These are phyloP conservation scores for Sambucus nigra DNA, from an alignment of 129 eudicot genomes.

Conservation along the genomic window DNA sequence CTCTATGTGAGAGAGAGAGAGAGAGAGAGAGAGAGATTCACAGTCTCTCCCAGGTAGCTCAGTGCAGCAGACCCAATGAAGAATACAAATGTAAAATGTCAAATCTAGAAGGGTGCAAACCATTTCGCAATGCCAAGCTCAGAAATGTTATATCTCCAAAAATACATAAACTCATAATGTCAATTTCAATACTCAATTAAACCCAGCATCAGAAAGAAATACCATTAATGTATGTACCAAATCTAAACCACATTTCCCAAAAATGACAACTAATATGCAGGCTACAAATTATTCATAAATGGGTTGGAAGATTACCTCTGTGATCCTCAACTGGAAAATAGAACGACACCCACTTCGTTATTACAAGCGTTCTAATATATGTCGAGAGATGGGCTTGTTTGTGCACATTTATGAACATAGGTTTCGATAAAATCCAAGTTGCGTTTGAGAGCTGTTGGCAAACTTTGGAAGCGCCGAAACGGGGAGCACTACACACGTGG, in stretches of 20 bases:
- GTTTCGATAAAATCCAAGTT: constrained; percentile 14
- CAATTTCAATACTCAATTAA: neutral
- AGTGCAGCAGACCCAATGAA: too few relatives aligned
- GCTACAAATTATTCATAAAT: too few relatives aligned
- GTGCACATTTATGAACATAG: neutral
- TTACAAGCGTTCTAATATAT: neutral
- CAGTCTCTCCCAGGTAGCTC: neutral
- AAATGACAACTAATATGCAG: neutral
- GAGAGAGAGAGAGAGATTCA: neutral
- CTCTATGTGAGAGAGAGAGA: too few relatives aligned
- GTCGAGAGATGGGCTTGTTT: too few relatives aligned
- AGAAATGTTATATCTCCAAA: neutral
- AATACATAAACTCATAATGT: neutral
- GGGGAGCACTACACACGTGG: neutral
- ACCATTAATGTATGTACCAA: neutral
- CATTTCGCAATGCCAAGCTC: constrained; percentile 1
- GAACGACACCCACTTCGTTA: neutral
- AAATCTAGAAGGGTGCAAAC: neutral
- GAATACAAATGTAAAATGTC: too few relatives aligned
- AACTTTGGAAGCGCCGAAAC: constrained; percentile 12
- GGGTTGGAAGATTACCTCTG: constrained; percentile 4
- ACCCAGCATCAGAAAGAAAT: neutral
- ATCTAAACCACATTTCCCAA: neutral
- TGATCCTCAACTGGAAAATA: constrained; percentile 3
- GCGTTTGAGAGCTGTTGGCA: neutral